Evolutionary conservation across 805 yeast genomes (phyloP).

Genomic region (Wickerhamiella brachini): DNA sequence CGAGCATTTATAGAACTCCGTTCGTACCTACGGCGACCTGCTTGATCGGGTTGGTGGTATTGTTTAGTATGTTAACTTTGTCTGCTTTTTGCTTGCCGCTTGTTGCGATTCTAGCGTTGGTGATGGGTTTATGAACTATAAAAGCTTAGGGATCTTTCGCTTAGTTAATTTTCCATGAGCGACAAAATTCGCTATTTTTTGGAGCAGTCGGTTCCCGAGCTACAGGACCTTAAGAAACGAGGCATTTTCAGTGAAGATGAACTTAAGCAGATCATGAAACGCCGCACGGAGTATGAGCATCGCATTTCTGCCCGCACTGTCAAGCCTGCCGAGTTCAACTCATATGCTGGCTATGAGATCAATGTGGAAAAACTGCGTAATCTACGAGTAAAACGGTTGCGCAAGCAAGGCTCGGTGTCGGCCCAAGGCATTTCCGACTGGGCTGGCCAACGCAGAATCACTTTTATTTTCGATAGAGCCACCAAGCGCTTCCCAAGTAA

Average conservation of each 20-base stretch:
- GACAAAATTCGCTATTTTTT: constrained; percentile 42
- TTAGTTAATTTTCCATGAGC: constrained; percentile 26
- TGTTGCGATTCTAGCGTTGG: too few species aligned
- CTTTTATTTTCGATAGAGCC: constrained; percentile 74
- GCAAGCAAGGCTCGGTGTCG: constrained; percentile 18
- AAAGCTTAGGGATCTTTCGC: too few species aligned
- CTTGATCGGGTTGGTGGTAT: too few species aligned
- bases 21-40: background rate
- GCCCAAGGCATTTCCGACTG: constrained; percentile 56
- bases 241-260: constrained; percentile 76
- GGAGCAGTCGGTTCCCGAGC: constrained; percentile 74
- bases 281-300: constrained; percentile 93
- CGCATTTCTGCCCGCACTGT: constrained; percentile 74
- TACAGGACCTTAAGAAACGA: constrained; percentile 71
- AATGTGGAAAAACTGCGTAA: constrained; percentile 65
- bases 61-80: too few species aligned
- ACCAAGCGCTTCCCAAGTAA: constrained; percentile 68
- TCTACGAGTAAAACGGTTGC: constrained; percentile 52
- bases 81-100: too few species aligned
- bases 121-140: too few species aligned
- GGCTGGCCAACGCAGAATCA: constrained; percentile 70
- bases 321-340: constrained; percentile 58
- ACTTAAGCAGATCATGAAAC: constrained; percentile 71
- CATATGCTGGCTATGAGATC: constrained; percentile 67
- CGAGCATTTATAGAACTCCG: background rate